Evolutionary conservation across 345 rosid genomes (phyloP).

Genomic region (Turritis glabra): DNA sequence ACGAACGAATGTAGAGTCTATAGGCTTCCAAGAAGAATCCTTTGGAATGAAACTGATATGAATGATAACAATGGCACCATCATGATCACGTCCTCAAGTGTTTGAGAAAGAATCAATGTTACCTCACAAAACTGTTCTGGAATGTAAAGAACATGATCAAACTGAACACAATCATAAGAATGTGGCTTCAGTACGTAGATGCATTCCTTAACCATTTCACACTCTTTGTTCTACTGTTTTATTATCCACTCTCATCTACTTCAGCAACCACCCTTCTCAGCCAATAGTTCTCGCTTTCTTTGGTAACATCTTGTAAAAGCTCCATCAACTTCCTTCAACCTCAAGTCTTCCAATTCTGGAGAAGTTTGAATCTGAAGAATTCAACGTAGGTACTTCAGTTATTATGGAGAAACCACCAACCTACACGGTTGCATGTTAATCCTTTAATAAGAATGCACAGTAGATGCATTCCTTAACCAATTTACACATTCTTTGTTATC

Average conservation of each 20-base stretch:
- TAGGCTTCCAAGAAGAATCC: background rate
- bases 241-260: background rate
- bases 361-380: background rate
- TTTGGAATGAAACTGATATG: background rate
- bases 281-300: background rate
- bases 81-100: background rate
- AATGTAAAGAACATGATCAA: conserved; percentile 10
- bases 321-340: background rate
- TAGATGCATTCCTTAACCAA: too few species aligned
- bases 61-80: background rate
- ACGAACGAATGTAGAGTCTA: conserved; percentile 59
- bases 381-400: background rate
- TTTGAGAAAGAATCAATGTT: background rate
- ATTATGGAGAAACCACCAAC: background rate
- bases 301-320: background rate
- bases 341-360: too few species aligned
- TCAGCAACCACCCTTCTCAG: background rate
- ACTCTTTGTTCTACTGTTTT: background rate
- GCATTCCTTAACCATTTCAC: background rate
- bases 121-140: background rate
- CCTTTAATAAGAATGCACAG: too few species aligned
- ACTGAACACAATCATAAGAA: conserved; percentile 6
- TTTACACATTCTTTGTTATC: too few species aligned
- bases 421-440: background rate
- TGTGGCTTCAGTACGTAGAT: background rate